Evolutionary conservation across 108 stramenopile genomes (phyloP).

Genomic region (Epithemia pelagica): DNA sequence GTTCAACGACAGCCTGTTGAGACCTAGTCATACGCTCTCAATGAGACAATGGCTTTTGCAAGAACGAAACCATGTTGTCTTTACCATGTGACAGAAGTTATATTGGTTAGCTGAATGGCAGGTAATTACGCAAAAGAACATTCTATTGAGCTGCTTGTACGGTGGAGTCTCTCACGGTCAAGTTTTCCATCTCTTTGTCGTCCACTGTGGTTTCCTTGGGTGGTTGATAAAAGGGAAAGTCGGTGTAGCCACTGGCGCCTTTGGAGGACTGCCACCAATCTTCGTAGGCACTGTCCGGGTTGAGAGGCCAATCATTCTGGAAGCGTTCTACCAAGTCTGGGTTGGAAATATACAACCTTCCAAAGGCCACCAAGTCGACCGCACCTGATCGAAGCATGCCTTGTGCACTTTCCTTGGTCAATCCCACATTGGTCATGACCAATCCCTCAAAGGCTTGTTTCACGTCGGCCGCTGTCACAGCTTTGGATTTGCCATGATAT

Average conservation of each 20-base stretch:
- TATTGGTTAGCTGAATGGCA: too few relatives aligned
- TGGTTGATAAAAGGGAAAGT: constrained; percentile 35
- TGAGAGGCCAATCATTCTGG: constrained; percentile 39
- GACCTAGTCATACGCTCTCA: too few relatives aligned
- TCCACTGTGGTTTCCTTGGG: background rate
- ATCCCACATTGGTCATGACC: constrained; percentile 59
- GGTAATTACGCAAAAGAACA: too few relatives aligned
- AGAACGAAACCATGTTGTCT: too few relatives aligned
- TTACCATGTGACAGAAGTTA: too few relatives aligned
- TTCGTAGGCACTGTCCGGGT: constrained; percentile 27
- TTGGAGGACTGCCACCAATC: constrained; percentile 36
- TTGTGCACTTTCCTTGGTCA: constrained; percentile 50
- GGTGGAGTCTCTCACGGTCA: too few relatives aligned
- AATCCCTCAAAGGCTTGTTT: constrained; percentile 36
- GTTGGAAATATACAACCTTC: constrained; percentile 65
- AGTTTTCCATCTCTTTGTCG: too few relatives aligned
- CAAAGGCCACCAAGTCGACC: constrained; percentile 55
- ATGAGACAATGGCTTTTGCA: too few relatives aligned
- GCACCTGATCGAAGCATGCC: constrained; percentile 49
- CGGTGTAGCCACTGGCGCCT: constrained; percentile 62
- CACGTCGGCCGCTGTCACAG: constrained; percentile 31
- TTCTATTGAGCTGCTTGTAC: too few relatives aligned
- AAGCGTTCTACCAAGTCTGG: constrained; percentile 71
- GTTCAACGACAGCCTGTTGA: too few relatives aligned
- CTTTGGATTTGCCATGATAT: constrained; percentile 36